Conservation (phyloP, 1,139 yeast species). For the Suhomyces yuchorum region DNA sequence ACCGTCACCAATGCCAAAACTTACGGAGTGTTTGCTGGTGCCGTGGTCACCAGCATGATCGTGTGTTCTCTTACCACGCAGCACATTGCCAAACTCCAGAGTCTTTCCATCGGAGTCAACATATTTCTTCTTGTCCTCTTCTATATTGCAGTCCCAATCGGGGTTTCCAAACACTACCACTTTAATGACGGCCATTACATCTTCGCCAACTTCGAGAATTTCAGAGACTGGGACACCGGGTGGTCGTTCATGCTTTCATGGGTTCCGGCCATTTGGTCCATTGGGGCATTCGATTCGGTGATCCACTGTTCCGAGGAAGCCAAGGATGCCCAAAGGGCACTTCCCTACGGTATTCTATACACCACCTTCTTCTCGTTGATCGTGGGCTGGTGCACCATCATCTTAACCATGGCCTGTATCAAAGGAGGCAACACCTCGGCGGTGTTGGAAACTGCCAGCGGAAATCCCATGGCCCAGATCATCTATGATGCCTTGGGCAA, state of each 20-base stretch:
- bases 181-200: constrained; percentile 40
- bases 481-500: constrained; percentile 66
- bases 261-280: constrained; percentile 39
- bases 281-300: constrained; percentile 36
- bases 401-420: constrained; percentile 57
- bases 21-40: constrained; percentile 43
- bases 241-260: constrained; percentile 48
- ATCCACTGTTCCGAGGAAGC: constrained; percentile 38
- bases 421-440: constrained; percentile 48
- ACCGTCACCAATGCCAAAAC: constrained; percentile 32
- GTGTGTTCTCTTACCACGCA: constrained; percentile 36
- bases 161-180: constrained; percentile 32
- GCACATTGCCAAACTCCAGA: constrained; percentile 58
- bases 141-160: constrained; percentile 67
- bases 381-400: constrained; percentile 59
- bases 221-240: constrained; percentile 63
- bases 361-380: constrained; percentile 51
- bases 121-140: constrained; percentile 57
- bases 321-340: constrained; percentile 27
- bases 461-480: constrained; percentile 66
- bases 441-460: constrained; percentile 43
- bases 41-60: constrained; percentile 30
- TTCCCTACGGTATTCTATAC: constrained; percentile 29
- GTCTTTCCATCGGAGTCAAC: constrained; percentile 59
- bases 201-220: constrained; percentile 58